Evolutionary conservation across 176 grass and related monocot genomes (phyloP), one percentile per base, ranked within the genome.

Genomic region (Typha latifolia): DNA sequence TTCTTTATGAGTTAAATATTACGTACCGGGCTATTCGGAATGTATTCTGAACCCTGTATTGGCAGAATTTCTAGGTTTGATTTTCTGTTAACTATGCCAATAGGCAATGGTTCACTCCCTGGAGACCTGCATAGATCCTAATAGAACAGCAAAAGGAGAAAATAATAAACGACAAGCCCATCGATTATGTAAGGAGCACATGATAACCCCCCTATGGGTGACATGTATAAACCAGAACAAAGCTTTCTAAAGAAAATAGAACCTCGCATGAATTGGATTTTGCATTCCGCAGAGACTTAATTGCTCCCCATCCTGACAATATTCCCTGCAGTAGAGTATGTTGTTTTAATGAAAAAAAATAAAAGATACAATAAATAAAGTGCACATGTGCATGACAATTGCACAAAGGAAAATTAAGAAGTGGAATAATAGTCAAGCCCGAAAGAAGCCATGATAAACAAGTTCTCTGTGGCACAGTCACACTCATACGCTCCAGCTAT

Each of bases 31-130:
- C 68, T 62, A 27, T 72, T 71, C 21, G 75, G 72, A 12, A 20
- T 18, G 15, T 57, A 20, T 18, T 57, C 52, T 57, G 79, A 80
- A 49, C 88, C 92, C 43, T 77, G 72, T 3, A 87, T 76, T 1
- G 84, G 82, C 66, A 79, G 73, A 74, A 86, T 70, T 63, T 96
- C 82, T 31, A 91, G 80, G 77, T 91, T 83, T 69, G 92, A 86
- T 23, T 66, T 91, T 48, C 69, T 68, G 11, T 81, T 77, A 47
- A 91, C 80, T 67, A 96, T 91, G 55, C 92, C 92, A 74, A 72
- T 81, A 12, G 92, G 92, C 82, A 96, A 75, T 19, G 82, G 24
- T 63, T 96, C 82, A 70, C 77, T 91, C 62, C 92, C 92, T 53
- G 78, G 23, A 23, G 88, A 66, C 12, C 67, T 74, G 77, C 80